phyloP scores from a whole-genome alignment of 1,284 basidiomycete species.

The Rhodofomes roseus region DNA sequence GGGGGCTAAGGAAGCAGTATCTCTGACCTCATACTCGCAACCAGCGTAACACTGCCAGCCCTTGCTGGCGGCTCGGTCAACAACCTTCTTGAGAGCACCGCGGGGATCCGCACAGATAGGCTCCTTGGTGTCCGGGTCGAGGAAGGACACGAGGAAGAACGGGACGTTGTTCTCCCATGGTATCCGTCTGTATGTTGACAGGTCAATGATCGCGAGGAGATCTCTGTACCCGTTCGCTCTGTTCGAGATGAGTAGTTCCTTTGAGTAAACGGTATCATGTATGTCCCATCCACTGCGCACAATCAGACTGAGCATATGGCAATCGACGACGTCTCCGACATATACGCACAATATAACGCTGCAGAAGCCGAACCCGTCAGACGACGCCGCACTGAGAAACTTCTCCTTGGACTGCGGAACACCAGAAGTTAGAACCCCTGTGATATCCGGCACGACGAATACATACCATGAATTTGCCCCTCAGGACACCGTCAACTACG shows the following conservation, averaged over 20 bases:
- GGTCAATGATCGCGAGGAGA: conserved; percentile 79
- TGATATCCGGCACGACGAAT: neutral
- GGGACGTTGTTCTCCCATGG: conserved; percentile 93
- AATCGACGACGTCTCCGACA: neutral
- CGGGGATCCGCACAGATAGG: conserved; percentile 84
- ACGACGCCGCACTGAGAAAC: conserved; percentile 82
- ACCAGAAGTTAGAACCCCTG: neutral
- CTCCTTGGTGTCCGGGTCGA: conserved; percentile 77
- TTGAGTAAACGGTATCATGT: conserved; percentile 79
- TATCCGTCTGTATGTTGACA: conserved; percentile 81
- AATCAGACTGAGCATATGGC: neutral
- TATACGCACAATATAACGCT: conserved; percentile 78
- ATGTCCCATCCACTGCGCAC: conserved; percentile 77
- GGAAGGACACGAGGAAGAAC: conserved; percentile 90
- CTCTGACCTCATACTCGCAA: conserved; percentile 84
- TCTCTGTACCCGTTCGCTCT: conserved; percentile 90
- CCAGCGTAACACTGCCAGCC: conserved; percentile 73
- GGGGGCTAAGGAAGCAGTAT: too few relatives aligned
- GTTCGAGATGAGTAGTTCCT: conserved; percentile 89
- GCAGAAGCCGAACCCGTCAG: conserved; percentile 89
- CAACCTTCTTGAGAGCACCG: conserved; percentile 66
- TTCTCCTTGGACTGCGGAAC: conserved; percentile 77
- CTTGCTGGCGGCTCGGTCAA: conserved; percentile 42
- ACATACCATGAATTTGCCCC: conserved; percentile 89
- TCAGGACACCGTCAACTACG: conserved; percentile 86